These are phyloP conservation scores for Rhizopogon rudus DNA, from an alignment of 768 basidiomycete species.

Conservation along the genomic window DNA sequence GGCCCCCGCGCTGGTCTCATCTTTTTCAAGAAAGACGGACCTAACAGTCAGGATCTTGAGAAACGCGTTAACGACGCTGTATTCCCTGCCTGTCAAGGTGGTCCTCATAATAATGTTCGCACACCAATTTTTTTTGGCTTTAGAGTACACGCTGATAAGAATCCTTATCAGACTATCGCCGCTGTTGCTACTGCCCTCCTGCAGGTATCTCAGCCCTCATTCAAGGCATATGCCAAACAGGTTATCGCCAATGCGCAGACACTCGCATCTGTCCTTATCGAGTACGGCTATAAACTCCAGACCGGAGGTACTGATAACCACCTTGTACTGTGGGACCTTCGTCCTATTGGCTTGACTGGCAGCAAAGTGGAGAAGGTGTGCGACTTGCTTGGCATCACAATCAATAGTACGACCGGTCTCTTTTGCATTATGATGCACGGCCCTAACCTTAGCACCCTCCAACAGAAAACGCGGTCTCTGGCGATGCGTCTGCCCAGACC, in stretches of 20 bases:
- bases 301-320: slow-evolving; percentile 97
- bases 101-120: slow-evolving; percentile 94
- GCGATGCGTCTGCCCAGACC: slow-evolving; percentile 91
- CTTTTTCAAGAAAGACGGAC: slow-evolving; percentile 95
- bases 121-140: not conserved
- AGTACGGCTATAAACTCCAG: slow-evolving; percentile 92
- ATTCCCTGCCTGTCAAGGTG: slow-evolving; percentile 99
- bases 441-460: not conserved
- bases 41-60: slow-evolving; percentile 81
- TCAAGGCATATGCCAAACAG: slow-evolving; percentile 90
- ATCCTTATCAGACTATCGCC: slow-evolving; percentile 74
- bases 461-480: slow-evolving; percentile 92
- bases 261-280: slow-evolving; percentile 65
- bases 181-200: slow-evolving; percentile 89
- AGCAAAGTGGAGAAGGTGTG: slow-evolving; percentile 99
- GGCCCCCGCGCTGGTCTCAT: slow-evolving; percentile 97
- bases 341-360: slow-evolving; percentile 93
- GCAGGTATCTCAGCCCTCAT: slow-evolving; percentile 87
- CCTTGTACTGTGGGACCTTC: slow-evolving; percentile 95
- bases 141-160: not conserved
- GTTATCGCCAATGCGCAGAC: slow-evolving; percentile 86
- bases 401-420: slow-evolving; percentile 66
- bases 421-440: not conserved
- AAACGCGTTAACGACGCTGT: slow-evolving; percentile 97
- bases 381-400: slow-evolving; percentile 93